Evolutionary conservation across 2,329 filamentous ascomycete species (phyloP), one percentile per base, ranked within the genome.

Genomic region (Ascochyta clinopodiicola): DNA sequence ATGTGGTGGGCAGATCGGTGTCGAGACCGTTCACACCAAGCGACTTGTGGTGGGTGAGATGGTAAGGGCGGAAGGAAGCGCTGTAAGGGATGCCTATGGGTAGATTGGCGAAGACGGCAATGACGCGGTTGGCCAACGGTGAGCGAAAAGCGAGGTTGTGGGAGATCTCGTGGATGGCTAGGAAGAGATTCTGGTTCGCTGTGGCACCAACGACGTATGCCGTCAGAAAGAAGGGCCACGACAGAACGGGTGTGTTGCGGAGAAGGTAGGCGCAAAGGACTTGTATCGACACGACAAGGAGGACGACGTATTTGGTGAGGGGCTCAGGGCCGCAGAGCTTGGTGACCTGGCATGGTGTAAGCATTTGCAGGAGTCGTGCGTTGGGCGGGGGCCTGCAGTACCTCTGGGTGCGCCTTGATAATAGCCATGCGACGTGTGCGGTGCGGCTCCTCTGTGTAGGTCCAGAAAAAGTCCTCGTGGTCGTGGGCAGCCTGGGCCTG

Each of bases 1-100:
- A 78, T 44, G 91, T 87, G 17, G 95, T 98, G 22, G 95, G 95
- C 25, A 99, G 88, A 73, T 99, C 95, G 39, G 94, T 96, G 76
- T 99, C 95, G 38, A 99, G 86, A 52, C 95, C 95, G 69, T 96
- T 91, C 45, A 99, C 94, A 59, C 95, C 95, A 47, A 99, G 89
- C 34, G 93, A 96, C 81, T 99, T 99, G 85, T 99, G 95, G 79
- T 99, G 95, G 1, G 95, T 99, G 36, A 99, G 87, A 75, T 99
- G 95, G 81, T 99, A 99, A 4, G 95, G 95, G 85, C 95, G 84
- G 81, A 99, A 99, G 0, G 92, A 94, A 63, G 95, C 95, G 74
- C 92, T 96, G 75, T 99, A 99, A 5, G 95, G 95, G 48, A 98
- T 84, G 42, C 91, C 95, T 73, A 99, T 99, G 43, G 95, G 95